Evolutionary conservation across 495 filamentous ascomycete genomes (phyloP).

Genomic region (Rhizodiscina lignyota): DNA sequence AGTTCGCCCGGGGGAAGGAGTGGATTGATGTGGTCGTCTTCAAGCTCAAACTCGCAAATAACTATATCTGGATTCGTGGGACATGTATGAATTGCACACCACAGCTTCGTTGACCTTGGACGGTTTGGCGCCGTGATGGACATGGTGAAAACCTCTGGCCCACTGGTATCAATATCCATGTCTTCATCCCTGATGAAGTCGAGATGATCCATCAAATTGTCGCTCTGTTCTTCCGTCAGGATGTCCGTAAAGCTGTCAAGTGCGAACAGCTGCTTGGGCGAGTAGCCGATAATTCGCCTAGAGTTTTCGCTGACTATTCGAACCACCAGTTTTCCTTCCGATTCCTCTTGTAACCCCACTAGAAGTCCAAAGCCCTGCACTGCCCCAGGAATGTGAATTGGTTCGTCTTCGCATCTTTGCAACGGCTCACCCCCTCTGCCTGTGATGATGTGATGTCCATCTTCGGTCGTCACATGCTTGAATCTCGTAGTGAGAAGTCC

Average conservation of each 20-base stretch:
- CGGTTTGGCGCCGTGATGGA: constrained; percentile 40
- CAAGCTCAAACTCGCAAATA: constrained; percentile 84
- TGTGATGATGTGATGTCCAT: constrained; percentile 74
- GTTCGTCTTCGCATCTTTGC: constrained; percentile 81
- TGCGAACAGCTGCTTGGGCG: constrained; percentile 60
- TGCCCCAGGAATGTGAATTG: constrained; percentile 84
- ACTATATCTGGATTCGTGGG: constrained; percentile 47
- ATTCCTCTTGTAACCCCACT: constrained; percentile 57
- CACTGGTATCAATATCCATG: constrained; percentile 50
- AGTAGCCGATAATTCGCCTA: constrained; percentile 56
- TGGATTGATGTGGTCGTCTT: constrained; percentile 63
- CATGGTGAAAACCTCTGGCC: constrained; percentile 76
- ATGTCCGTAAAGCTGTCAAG: constrained; percentile 66
- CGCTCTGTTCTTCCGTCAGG: constrained; percentile 63
- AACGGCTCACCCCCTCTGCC: constrained; percentile 52
- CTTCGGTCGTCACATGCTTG: constrained; percentile 61
- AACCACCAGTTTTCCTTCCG: constrained; percentile 49
- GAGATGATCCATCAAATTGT: constrained; percentile 69
- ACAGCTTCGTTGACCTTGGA: constrained; percentile 48
- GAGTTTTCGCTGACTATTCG: constrained; percentile 82
- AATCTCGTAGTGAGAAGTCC: constrained; percentile 61
- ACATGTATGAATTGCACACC: constrained; percentile 77
- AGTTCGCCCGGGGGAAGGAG: constrained; percentile 39
- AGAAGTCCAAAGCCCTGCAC: constrained; percentile 72
- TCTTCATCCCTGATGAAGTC: constrained; percentile 75